Conservation (phyloP, 2,329 filamentous ascomycete species). For the Fusarium verticillioides region DNA sequence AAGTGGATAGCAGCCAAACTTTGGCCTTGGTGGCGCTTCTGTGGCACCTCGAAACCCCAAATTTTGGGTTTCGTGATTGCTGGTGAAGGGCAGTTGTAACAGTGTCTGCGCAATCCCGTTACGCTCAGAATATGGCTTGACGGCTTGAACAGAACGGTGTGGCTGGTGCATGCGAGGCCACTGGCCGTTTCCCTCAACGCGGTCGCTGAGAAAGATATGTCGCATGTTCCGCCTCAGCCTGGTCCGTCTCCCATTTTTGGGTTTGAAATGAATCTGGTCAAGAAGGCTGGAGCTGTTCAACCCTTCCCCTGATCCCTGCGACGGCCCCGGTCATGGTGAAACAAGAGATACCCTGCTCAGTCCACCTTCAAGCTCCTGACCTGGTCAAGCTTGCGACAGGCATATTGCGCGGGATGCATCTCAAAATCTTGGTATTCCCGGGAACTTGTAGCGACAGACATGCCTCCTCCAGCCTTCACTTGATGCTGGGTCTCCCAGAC, state of each 20-base stretch:
- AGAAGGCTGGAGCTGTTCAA: slow-evolving; percentile 27
- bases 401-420: slow-evolving; percentile 30
- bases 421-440: slow-evolving; percentile 40
- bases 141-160: slow-evolving; percentile 30
- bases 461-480: slow-evolving; percentile 35
- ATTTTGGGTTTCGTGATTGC: slow-evolving; percentile 20
- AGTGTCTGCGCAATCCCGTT: slow-evolving; percentile 6
- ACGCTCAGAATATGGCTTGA: slow-evolving; percentile 4
- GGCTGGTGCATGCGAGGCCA: slow-evolving; percentile 38
- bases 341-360: slow-evolving; percentile 63
- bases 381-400: slow-evolving; percentile 59
- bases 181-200: slow-evolving; percentile 22
- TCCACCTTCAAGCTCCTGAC: slow-evolving; percentile 55
- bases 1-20: slow-evolving; percentile 24
- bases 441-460: slow-evolving; percentile 14
- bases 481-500: slow-evolving; percentile 31
- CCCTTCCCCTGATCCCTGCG: slow-evolving; percentile 44
- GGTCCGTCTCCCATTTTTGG: slow-evolving; percentile 34
- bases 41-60: slow-evolving; percentile 14
- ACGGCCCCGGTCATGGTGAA: slow-evolving; percentile 60
- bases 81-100: slow-evolving; percentile 8
- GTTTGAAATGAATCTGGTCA: slow-evolving; percentile 35
- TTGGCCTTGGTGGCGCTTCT: slow-evolving; percentile 29
- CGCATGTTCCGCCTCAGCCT: slow-evolving; percentile 43
- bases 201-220: slow-evolving; percentile 33